Percentiles rank a stretch among this genome's conserved stretches.
These are phyloP conservation scores for Starmerella khaoyaiensis DNA, from an alignment of 805 yeast species.

Conservation along the genomic window DNA sequence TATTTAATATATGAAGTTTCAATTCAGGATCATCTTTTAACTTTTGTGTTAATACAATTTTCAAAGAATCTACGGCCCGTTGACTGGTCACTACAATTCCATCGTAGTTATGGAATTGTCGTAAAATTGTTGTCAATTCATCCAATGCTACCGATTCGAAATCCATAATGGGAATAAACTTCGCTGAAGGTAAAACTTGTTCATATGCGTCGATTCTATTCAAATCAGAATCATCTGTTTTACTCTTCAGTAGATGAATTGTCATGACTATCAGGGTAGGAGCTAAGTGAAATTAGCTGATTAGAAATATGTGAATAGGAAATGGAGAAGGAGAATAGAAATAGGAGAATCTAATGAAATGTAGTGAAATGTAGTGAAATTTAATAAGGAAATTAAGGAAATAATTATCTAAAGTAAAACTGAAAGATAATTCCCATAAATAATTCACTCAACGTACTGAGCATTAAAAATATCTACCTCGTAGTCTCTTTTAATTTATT, in stretches of 20 bases:
- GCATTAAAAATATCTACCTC: too few species aligned
- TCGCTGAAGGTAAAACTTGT: conserved; percentile 32
- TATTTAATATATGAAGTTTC: background rate
- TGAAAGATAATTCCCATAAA: too few species aligned
- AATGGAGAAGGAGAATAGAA: background rate
- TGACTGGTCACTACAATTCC: conserved; percentile 76
- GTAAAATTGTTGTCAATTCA: conserved; percentile 34
- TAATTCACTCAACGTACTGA: too few species aligned
- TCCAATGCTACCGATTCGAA: conserved; percentile 45
- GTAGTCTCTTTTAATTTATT: too few species aligned
- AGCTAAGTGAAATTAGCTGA: background rate
- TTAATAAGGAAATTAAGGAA: too few species aligned
- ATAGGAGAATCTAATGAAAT: background rate
- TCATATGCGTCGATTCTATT: conserved; percentile 57
- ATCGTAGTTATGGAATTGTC: conserved; percentile 24
- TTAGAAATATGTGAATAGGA: too few species aligned
- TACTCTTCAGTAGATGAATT: conserved; percentile 47
- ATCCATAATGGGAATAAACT: conserved; percentile 60
- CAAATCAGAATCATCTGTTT: conserved; percentile 31
- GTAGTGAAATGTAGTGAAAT: background rate
- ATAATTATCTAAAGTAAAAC: too few species aligned
- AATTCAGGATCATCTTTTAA: conserved; percentile 24
- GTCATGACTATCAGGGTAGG: conserved; percentile 7
- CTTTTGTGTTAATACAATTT: conserved; percentile 23
- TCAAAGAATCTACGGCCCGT: conserved; percentile 74